Evolutionary conservation across 306 rosid genomes (phyloP), one percentile per base, ranked within the genome.

Genomic region (Clitoria ternatea): DNA sequence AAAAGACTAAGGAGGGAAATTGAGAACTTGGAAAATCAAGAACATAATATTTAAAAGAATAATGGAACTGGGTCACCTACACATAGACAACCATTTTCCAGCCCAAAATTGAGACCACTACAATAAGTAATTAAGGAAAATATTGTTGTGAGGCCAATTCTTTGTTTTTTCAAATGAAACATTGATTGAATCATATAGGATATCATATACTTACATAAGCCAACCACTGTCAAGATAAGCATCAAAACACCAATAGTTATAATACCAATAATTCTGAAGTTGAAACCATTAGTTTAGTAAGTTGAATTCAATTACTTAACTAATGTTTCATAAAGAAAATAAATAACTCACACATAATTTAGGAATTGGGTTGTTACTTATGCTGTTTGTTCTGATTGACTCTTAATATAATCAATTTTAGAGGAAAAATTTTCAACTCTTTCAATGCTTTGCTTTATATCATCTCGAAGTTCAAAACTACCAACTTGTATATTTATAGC

Each of bases 41-140:
- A 61, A 49, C 59, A 44, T 7, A 44, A 49, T n/a, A n/a, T n/a
- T 43, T 14, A 42, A 22, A 6, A 32, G 9, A 2, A 27, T n/a
- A 29, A 40, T 18, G 29, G 33, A 65, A 5, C 4, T 7, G 9
- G 26, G 13, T 75, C 45, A 81, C 96, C 57, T 80, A 82, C 91
- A 77, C 56, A 80, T 78, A 82, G 52, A 88, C 86, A 12, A 82
- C 63, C 29, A 23, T 23, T 66, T 74, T 69, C 84, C 85, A 70
- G 18, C 90, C 88, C n/a, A 84, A 80, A 47, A 77, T 12, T 63
- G 87, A 87, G 54, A 83, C 70, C 24, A 85, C 96, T 87, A 86
- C 72, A 61, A 48, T 6, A 33, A 70, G 69, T 61, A 32, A 20
- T 20, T 9, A 43, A 60, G 0, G 64, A 23, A 54, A 69, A 49